A percentile compares a stretch with the other conserved stretches of the same genome.
These are phyloP conservation scores for Nothophoma quercina DNA, from an alignment of 2,329 filamentous ascomycete species.

Conservation along the genomic window DNA sequence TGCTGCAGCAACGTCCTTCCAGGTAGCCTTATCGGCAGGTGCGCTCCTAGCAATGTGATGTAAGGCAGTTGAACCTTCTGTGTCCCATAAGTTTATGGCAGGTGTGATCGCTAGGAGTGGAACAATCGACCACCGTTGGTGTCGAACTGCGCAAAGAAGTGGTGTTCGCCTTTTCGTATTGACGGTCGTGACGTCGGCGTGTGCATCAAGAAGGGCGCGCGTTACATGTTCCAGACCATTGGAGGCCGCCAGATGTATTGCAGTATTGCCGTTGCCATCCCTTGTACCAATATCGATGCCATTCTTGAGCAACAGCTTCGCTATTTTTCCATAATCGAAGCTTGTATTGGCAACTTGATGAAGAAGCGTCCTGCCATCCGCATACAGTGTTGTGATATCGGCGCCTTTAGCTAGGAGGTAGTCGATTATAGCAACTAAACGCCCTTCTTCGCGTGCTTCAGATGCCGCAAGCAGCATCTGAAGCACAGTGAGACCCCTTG, in stretches of 20 bases:
- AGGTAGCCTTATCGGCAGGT: slow-evolving; percentile 31
- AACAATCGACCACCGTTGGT: slow-evolving; percentile 40
- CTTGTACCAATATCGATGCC: slow-evolving; percentile 31
- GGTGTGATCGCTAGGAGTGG: slow-evolving; percentile 37
- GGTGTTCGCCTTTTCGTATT: slow-evolving; percentile 38
- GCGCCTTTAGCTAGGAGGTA: slow-evolving; percentile 36
- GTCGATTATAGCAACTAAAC: slow-evolving; percentile 24
- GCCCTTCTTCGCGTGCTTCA: background rate
- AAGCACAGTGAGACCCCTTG: slow-evolving; percentile 34
- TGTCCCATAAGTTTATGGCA: slow-evolving; percentile 43
- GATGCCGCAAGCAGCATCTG: slow-evolving; percentile 28
- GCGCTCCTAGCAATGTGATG: slow-evolving; percentile 38
- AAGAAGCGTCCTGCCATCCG: slow-evolving; percentile 41
- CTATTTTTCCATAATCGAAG: slow-evolving; percentile 28
- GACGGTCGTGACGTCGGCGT: slow-evolving; percentile 31
- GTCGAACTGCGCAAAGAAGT: slow-evolving; percentile 38
- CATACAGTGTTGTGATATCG: slow-evolving; percentile 29
- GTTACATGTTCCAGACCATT: slow-evolving; percentile 34
- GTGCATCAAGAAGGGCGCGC: slow-evolving; percentile 31
- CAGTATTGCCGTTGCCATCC: slow-evolving; percentile 36
- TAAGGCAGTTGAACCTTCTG: slow-evolving; percentile 41
- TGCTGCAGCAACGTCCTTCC: slow-evolving; percentile 38
- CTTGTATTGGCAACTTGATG: slow-evolving; percentile 33
- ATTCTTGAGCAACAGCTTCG: slow-evolving; percentile 31
- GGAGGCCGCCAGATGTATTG: slow-evolving; percentile 40